These are phyloP conservation scores for Pulveroboletus sp. DNA, from an alignment of 768 basidiomycete genomes.

Conservation along the genomic window DNA sequence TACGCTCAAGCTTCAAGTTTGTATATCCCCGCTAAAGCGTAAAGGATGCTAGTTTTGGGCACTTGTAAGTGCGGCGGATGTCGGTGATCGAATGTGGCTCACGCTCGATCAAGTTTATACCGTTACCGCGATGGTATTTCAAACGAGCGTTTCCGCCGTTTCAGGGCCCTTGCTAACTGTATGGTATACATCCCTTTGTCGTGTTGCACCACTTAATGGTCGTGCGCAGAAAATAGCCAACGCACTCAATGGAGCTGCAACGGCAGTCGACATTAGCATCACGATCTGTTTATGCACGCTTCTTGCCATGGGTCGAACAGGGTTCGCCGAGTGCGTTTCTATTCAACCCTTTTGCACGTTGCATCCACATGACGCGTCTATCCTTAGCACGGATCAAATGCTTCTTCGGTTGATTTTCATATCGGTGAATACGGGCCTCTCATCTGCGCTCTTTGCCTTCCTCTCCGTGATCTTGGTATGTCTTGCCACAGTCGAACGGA, in stretches of 20 bases:
- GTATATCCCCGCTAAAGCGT: constrained; percentile 1
- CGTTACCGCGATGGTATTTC: constrained; percentile 8
- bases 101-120: constrained; percentile 16
- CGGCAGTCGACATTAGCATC: constrained; percentile 17
- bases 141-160: constrained; percentile 16
- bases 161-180: constrained; percentile 20
- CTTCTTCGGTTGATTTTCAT: constrained; percentile 24
- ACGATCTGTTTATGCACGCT: constrained; percentile 22
- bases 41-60: constrained; percentile 11
- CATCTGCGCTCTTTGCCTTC: constrained; percentile 20
- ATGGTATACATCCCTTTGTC: background rate
- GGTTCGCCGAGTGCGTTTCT: constrained; percentile 17
- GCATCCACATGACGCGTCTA: background rate
- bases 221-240: constrained; percentile 12
- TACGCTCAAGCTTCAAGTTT: background rate
- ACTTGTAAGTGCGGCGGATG: constrained; percentile 5
- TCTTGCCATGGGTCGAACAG: constrained; percentile 23
- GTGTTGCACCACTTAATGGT: constrained; percentile 2
- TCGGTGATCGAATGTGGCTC: background rate
- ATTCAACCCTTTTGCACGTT: background rate
- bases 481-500: background rate
- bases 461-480: constrained; percentile 20
- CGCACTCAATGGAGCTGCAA: constrained; percentile 12
- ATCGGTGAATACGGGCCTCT: constrained; percentile 25
- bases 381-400: constrained; percentile 23